Base-by-base conservation (phyloP, 1,284 basidiomycete genomes). In the Leccinum huronense region DNA sequence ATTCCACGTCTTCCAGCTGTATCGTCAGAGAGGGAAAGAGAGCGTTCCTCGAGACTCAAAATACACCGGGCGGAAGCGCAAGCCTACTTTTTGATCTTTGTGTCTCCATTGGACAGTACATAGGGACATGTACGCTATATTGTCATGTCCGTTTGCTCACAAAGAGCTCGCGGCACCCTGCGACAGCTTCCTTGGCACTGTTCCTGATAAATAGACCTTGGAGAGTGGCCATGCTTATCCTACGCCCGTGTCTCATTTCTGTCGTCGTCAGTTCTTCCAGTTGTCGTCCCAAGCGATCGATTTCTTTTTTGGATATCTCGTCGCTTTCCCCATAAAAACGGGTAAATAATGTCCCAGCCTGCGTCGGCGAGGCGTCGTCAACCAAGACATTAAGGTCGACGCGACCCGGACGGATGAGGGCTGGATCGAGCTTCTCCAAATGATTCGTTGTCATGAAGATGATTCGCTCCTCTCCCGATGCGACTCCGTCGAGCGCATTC, bases 361-460 rank as follows among this genome's bases (percentile, higher is more conserved):
- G 97, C 58, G 82, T 79, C 1, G 93, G 86, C 30, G 85, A 89
- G 0, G 97, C 95, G 72, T 99, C 94, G 73, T 92, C 95, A 42
- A 99, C 84, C 54, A 94, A 80, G 68, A 92, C 86, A 34, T 88
- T 86, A 55, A 98, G 77, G 76, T 99, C 97, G 42, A 99, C 95
- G 9, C 97, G 86, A 1, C 97, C 97, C 0, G 97, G 97, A 60
- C 97, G 89, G 69, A 99, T 95, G 45, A 99, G 86, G 0, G 97
- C 97, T 9, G 94, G 90, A 72, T 97, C 95, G 19, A 95, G 83
- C 66, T 81, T 83, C 66, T 90, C 86, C 51, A 93, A 78, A 72
- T 98, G 97, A 77, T 99, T 99, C n/a, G 97, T 99, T 1, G 97
- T 99, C 91, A 99, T 94, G 78, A 99, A 99, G 53, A 99, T 88